phyloP scores from a whole-genome alignment of 1,139 yeast genomes.

The Entelexis sorbosivorans region DNA sequence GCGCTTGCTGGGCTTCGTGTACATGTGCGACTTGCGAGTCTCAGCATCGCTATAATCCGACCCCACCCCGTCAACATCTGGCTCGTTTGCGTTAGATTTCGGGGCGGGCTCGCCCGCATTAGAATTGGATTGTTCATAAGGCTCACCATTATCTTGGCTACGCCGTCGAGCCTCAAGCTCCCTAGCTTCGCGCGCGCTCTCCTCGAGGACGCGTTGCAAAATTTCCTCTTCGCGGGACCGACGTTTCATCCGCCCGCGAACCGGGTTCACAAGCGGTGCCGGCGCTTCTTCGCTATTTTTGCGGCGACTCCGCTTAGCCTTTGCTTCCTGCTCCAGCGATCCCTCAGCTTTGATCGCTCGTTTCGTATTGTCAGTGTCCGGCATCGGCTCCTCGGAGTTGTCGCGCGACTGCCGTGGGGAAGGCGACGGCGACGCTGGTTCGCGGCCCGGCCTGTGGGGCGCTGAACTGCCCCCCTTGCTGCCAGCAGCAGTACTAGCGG shows the following conservation, averaged over 20 bases:
- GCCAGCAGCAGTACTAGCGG: too few relatives aligned
- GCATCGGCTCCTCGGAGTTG: neutral
- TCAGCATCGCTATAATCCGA: neutral
- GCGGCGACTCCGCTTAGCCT: slow-evolving; percentile 14
- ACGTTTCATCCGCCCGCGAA: slow-evolving; percentile 15
- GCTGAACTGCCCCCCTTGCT: too few relatives aligned
- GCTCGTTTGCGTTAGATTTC: neutral
- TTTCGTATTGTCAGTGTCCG: neutral
- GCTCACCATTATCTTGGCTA: neutral
- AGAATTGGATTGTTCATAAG: neutral
- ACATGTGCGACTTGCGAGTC: neutral
- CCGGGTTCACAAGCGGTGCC: neutral
- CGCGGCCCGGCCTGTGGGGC: neutral
- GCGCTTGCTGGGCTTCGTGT: neutral
- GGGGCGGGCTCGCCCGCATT: neutral
- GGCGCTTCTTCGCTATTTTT: slow-evolving; percentile 16
- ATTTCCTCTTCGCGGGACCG: slow-evolving; percentile 45
- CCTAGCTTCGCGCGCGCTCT: slow-evolving; percentile 45
- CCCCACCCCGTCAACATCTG: neutral
- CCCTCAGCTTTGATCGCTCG: neutral
- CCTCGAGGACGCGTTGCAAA: slow-evolving; percentile 58
- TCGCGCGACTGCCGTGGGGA: neutral
- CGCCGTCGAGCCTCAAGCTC: slow-evolving; percentile 20
- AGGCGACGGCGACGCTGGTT: neutral
- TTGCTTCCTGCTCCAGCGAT: neutral